Evolutionary conservation across 805 yeast genomes (phyloP), one percentile per base, ranked within the genome.

Genomic region (Starmerella apis): DNA sequence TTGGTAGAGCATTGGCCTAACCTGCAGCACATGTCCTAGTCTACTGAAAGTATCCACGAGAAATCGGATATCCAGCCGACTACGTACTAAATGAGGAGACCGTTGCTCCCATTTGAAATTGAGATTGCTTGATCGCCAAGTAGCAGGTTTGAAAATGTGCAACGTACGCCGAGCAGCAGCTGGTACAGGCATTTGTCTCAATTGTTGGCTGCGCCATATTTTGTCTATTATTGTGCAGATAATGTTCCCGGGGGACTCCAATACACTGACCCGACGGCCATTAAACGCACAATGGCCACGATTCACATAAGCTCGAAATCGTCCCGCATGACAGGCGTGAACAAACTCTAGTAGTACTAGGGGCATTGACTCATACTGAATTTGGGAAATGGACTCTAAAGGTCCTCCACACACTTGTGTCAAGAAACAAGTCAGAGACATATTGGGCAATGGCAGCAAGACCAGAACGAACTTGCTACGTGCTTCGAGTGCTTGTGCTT

Each of bases 401-500:
- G 57, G 59, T 0, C 62, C 62, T 6, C 61, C 61, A 8, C 60
- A 42, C 1, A 56, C 56, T 43, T 59, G 62, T 3, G 59, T 14
- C 7, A 59, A 45, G 20, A 58, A 35, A 7, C 44, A 7, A 5
- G 38, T 22, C 16, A 55, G 11, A 2, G 57, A 38, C 8, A 42
- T 19, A 3, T 25, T 16, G 1, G 46, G 3, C 2, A 35, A 13
- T 1, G 49, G 46, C 4, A 33, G 27, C 5, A 43, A 9, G 7
- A 38, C 24, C 8, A 48, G 39, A 1, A 16, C 22, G 5, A 22
- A 2, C 24, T 20, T 14, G 11, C 3, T 30, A 6, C 7, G 27
- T 6, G 20, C n/a, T 10, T 20, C 33, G 13, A 11, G 27, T 7
- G 19, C 25, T 4, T 7, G 13, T 2, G 5, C 14, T 13, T 36